A percentile compares a stretch with the other conserved stretches of the same genome.
These are phyloP conservation scores for Fusarium chlamydosporum DNA, from an alignment of 2,329 filamentous ascomycete species.

Conservation along the genomic window DNA sequence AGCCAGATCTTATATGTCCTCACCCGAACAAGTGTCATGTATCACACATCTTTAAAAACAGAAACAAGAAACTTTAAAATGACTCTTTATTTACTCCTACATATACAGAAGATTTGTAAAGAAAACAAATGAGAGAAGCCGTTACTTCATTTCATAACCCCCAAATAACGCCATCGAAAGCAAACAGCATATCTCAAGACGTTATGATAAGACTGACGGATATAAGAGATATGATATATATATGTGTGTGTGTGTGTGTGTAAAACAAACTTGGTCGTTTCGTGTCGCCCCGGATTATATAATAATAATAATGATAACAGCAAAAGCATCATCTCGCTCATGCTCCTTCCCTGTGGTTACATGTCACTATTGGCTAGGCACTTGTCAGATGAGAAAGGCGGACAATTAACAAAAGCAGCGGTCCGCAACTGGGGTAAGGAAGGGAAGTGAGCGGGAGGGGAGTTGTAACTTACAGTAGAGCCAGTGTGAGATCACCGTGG, in stretches of 20 bases:
- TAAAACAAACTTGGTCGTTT: constrained; percentile 15
- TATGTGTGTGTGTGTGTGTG: neutral
- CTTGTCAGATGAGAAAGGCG: constrained; percentile 35
- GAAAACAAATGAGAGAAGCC: constrained; percentile 16
- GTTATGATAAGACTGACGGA: too few species aligned
- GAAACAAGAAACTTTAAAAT: constrained; percentile 18
- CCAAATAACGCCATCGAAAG: constrained; percentile 29
- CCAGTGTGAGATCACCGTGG: constrained; percentile 84
- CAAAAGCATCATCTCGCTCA: constrained; percentile 18
- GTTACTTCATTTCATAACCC: constrained; percentile 31
- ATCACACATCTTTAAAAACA: constrained; percentile 16
- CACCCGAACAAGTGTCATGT: constrained; percentile 27
- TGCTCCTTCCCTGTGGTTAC: constrained; percentile 40
- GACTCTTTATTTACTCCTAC: constrained; percentile 40
- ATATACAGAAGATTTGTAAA: neutral
- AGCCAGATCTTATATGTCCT: constrained; percentile 2
- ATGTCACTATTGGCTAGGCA: constrained; percentile 50
- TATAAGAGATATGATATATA: neutral
- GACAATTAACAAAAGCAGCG: constrained; percentile 4
- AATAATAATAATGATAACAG: constrained; percentile 2
- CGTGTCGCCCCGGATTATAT: constrained; percentile 20
- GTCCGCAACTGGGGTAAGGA: constrained; percentile 12
- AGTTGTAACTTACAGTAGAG: constrained; percentile 67
- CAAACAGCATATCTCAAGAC: neutral
- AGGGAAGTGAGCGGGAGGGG: neutral